A percentile compares a stretch with the other conserved stretches of the same genome.
Evolutionary conservation across 805 yeast species (phyloP).

Genomic region (Saturnispora galanensis): DNA sequence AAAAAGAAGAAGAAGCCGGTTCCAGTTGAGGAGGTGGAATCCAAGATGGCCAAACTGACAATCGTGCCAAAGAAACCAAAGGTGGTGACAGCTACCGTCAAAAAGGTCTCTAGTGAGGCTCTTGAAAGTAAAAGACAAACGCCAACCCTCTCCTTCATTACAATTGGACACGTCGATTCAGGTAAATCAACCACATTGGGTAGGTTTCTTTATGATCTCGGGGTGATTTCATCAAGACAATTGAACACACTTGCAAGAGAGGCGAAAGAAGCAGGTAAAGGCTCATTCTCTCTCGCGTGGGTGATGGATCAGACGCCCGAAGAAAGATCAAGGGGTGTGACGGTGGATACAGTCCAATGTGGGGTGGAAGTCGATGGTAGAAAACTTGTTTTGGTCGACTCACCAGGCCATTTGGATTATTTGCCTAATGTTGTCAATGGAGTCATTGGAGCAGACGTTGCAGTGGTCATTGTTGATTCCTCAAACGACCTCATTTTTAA

Average conservation of each 20-base stretch:
- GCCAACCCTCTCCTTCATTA: slow-evolving; percentile 62
- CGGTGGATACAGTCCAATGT: slow-evolving; percentile 67
- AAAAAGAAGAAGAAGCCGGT: slow-evolving; percentile 6
- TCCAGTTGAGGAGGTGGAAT: not conserved
- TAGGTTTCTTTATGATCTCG: slow-evolving; percentile 54
- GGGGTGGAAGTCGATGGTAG: slow-evolving; percentile 47
- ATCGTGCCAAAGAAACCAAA: slow-evolving; percentile 4
- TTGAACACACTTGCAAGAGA: slow-evolving; percentile 55
- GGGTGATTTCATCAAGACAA: slow-evolving; percentile 55
- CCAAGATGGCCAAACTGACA: slow-evolving; percentile 7
- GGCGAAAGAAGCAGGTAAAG: slow-evolving; percentile 58
- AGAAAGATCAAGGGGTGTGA: slow-evolving; percentile 68
- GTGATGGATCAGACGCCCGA: slow-evolving; percentile 72
- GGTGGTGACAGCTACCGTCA: not conserved
- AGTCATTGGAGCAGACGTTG: slow-evolving; percentile 68
- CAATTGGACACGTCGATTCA: slow-evolving; percentile 80
- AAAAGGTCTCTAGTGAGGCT: slow-evolving; percentile 3
- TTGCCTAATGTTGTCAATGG: slow-evolving; percentile 85
- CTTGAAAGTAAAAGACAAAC: slow-evolving; percentile 30
- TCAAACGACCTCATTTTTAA: slow-evolving; percentile 42
- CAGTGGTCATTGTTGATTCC: slow-evolving; percentile 62
- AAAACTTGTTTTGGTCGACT: slow-evolving; percentile 64
- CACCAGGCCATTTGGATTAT: slow-evolving; percentile 78
- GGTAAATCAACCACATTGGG: slow-evolving; percentile 81
- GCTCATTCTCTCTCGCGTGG: slow-evolving; percentile 80